Percentiles rank a stretch among this genome's conserved stretches.
These are phyloP conservation scores for Boletales sp. DNA, from an alignment of 768 basidiomycete genomes.

Conservation along the genomic window DNA sequence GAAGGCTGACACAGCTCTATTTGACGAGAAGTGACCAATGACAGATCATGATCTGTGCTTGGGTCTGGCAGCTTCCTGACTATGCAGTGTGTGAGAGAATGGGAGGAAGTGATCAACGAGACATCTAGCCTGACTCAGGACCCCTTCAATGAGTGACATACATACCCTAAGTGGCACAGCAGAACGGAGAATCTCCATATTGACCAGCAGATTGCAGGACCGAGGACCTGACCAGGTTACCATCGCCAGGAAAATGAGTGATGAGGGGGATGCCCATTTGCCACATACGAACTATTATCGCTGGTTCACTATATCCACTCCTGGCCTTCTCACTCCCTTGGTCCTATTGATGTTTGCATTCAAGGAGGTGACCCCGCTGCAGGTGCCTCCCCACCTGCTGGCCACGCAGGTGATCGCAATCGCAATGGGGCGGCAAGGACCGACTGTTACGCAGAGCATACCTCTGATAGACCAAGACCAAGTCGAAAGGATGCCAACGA, in stretches of 20 bases:
- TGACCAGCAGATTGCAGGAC: constrained; percentile 19
- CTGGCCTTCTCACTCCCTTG: constrained; percentile 42
- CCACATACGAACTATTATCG: constrained; percentile 17
- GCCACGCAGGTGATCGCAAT: constrained; percentile 43
- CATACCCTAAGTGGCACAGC: constrained; percentile 26
- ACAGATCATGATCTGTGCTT: too few relatives aligned
- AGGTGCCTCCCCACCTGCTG: constrained; percentile 49
- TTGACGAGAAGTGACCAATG: too few relatives aligned
- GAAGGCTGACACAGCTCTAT: too few relatives aligned
- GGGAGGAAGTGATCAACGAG: too few relatives aligned
- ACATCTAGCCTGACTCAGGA: too few relatives aligned
- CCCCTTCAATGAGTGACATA: too few relatives aligned
- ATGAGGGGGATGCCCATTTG: constrained; percentile 7
- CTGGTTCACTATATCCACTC: constrained; percentile 12
- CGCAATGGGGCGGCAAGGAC: constrained; percentile 44
- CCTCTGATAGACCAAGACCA: too few relatives aligned
- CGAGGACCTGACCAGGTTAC: constrained; percentile 13
- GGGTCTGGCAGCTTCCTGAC: too few relatives aligned
- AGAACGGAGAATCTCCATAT: constrained; percentile 14
- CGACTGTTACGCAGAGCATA: too few relatives aligned
- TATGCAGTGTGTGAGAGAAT: too few relatives aligned
- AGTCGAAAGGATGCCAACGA: too few relatives aligned
- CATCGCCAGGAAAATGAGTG: constrained; percentile 5
- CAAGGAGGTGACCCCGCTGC: constrained; percentile 42
- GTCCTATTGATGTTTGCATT: constrained; percentile 53